Evolutionary conservation across 2,329 filamentous ascomycete genomes (phyloP), one percentile per base, ranked within the genome.

Genomic region (Colletotrichum lindemuthianum): DNA sequence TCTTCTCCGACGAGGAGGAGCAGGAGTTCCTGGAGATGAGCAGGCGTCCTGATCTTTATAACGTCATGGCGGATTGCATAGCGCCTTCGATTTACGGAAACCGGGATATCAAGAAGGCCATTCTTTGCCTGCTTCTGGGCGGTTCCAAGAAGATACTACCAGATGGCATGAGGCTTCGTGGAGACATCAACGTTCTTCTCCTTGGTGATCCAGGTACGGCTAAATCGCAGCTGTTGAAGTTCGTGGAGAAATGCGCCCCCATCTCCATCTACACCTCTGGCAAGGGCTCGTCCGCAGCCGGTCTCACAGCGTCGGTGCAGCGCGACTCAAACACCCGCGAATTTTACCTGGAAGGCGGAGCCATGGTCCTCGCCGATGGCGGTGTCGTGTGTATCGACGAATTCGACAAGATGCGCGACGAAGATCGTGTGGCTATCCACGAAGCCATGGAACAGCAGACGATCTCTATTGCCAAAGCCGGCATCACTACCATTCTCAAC

Each of bases 391-490:
- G 96, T 78, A 99, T 99, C 71, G 96, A 99, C 74, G 96, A 99
- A 79, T 99, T 99, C 74, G 96, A 99, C 82, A 99, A 99, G 84
- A 99, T 99, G 96, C 87, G 96, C 67, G 96, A 99, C 75, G 96
- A 99, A 77, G 96, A 99, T 72, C 88, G 96, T 71, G 96, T 98
- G 7, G 96, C 96, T 2, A 99, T 99, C 70, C 96, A 99, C 84
- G 96, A 99, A 86, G 96, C 96, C 63, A 99, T 99, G 96, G 96
- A 99, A 76, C 96, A 99, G 80, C 96, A 99, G 78, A 99, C 96
- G 0, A 99, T 99, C 66, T 98, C 96, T 10, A 98, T 99, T 71
- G 96, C 96, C 68, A 98, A 99, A 80, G 96, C 96, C 1, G 96
- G 96, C 72, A 99, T 99, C 74, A 99, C 96, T 1, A 99, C 96